Evolutionary conservation across 495 filamentous ascomycete genomes (phyloP), one percentile per base, ranked within the genome.

Genomic region (Parmelia sp.): DNA sequence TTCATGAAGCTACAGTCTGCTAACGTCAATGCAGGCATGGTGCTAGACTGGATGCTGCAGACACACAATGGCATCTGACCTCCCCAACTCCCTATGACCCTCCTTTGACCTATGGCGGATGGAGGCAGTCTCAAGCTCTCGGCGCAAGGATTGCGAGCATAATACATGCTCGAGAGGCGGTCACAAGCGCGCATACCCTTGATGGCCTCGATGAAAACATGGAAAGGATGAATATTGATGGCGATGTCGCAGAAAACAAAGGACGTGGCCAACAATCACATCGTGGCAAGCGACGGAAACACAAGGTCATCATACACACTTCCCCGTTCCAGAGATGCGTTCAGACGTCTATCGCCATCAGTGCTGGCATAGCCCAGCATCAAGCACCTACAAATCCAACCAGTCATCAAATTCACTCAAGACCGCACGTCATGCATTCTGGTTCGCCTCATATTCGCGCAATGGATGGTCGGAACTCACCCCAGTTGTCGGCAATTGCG

Each of bases 41-140:
- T 66, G 87, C 91, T 49, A 87, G 94, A 44, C 86, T 99, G 39
- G 94, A 99, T 73, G 90, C 90, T 53, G 90, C 91, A 65, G 91
- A 97, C 78, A 89, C 90, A 71, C 82, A 91, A 74, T 99, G 94
- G 94, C 92, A 97, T 76, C 80, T 96, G 17, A 87, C 90, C n/a
- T 96, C 95, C 7, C 88, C 92, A 5, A 93, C 90, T 5, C 95
- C 94, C 8, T 97, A 97, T 78, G 93, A 99, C 65, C 90, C 94
- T 51, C 94, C 95, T 49, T 82, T 99, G 56, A 96, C 92, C 21
- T 97, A 96, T 71, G 88, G 91, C 65, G 94, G 94, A 53, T 97
- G 92, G 92, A 83, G 83, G 25, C 93, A 97, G 72, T 86, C 88
- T 58, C 87, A 88, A 65, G 84, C 84, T 12, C 78, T 97, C 4